A percentile compares a stretch with the other conserved stretches of the same genome.
Evolutionary conservation across 1,139 yeast genomes (phyloP).

Genomic region (Sugiyamaella castrensis): DNA sequence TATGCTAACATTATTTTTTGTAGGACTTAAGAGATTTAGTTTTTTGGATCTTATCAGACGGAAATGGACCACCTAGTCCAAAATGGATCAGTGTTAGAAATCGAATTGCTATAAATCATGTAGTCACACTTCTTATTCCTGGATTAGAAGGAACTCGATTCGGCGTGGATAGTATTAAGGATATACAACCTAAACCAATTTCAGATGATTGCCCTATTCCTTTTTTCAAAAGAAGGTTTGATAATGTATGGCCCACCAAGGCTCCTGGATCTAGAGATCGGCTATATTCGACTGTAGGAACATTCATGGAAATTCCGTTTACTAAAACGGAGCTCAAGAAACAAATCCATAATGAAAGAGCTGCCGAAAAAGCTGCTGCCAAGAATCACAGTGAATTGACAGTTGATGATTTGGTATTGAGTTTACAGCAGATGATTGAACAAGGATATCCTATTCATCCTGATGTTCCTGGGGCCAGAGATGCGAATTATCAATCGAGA

Average conservation of each 20-base stretch:
- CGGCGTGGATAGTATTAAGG: conserved; percentile 29
- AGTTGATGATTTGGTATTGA: conserved; percentile 54
- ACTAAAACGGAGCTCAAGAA: conserved; percentile 50
- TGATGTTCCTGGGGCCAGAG: not conserved
- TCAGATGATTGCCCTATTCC: conserved; percentile 34
- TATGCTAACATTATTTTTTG: conserved; percentile 3
- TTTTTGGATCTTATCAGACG: conserved; percentile 46
- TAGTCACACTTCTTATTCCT: conserved; percentile 63
- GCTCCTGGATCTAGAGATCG: conserved; percentile 65
- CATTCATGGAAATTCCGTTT: conserved; percentile 56
- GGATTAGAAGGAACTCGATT: conserved; percentile 56
- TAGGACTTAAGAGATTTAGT: conserved; percentile 52
- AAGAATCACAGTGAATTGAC: conserved; percentile 30
- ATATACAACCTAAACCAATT: conserved; percentile 21
- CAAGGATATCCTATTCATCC: conserved; percentile 64
- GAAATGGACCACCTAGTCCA: conserved; percentile 27
- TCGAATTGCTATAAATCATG: conserved; percentile 45
- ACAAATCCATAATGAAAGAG: conserved; percentile 22
- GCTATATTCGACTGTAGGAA: conserved; percentile 52
- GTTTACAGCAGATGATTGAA: conserved; percentile 44
- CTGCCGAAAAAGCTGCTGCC: conserved; percentile 4
- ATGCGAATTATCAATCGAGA: no score
- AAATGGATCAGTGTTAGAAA: conserved; percentile 36
- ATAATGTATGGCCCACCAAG: conserved; percentile 43
- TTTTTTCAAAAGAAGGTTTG: conserved; percentile 44